Conservation (phyloP, 106 monocot species). For the Gastrodia elata region DNA sequence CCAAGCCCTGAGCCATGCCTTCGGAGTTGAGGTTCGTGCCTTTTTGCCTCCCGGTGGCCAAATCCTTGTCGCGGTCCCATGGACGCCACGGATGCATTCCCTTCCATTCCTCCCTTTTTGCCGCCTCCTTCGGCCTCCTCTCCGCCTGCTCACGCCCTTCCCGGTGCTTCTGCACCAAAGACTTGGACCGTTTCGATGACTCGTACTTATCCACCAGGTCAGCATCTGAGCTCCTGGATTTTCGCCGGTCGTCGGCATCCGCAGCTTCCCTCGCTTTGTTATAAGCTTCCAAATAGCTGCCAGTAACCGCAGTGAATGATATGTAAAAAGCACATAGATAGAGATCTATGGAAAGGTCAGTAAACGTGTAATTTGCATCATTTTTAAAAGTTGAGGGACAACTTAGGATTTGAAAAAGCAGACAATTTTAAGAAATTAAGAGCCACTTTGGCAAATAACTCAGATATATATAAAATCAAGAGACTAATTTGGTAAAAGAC, state of each 20-base stretch:
- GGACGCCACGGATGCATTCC: slow-evolving; percentile 90
- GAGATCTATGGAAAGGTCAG: too few species aligned
- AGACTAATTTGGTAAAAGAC: too few species aligned
- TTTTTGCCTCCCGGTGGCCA: slow-evolving; percentile 51
- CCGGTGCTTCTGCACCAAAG: slow-evolving; percentile 67
- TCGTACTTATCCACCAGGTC: slow-evolving; percentile 84
- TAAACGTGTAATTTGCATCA: too few species aligned
- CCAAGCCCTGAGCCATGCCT: slow-evolving; percentile 58
- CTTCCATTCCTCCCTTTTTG: slow-evolving; percentile 63
- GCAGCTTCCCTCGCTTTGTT: slow-evolving; percentile 52
- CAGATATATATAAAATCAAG: too few species aligned
- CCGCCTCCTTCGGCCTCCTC: slow-evolving; percentile 22
- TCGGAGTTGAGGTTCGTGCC: slow-evolving; percentile 63
- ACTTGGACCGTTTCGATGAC: slow-evolving; percentile 46
- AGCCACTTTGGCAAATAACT: too few species aligned
- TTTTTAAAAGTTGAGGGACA: too few species aligned
- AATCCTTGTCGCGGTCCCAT: slow-evolving; percentile 96
- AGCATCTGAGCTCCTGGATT: slow-evolving; percentile 29
- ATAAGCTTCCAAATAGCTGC: slow-evolving; percentile 89
- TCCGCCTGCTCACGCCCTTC: slow-evolving; percentile 31
- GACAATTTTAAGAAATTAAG: too few species aligned
- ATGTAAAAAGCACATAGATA: too few species aligned
- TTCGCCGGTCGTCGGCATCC: slow-evolving; percentile 31
- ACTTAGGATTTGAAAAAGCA: too few species aligned
- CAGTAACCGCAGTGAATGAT: too few species aligned